Conservation (phyloP, 768 basidiomycete species). For the Tricholoma saponaceum region DNA sequence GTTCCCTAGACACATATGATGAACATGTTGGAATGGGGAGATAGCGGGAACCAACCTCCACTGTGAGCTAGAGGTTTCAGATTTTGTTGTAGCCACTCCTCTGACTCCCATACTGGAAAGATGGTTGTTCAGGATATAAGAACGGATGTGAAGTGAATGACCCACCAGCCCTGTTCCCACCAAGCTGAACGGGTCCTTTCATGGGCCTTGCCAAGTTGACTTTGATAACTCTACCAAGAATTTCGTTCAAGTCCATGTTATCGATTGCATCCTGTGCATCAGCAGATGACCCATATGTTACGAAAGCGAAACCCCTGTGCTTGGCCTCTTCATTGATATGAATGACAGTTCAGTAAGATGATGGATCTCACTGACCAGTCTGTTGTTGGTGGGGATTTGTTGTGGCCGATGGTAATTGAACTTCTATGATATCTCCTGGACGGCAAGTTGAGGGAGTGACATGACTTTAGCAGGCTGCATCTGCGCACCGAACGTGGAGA, state of each 20-base stretch:
- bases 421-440: slow-evolving; percentile 88
- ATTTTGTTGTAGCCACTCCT: slow-evolving; percentile 86
- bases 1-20: slow-evolving; percentile 35
- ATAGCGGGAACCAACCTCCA: slow-evolving; percentile 48
- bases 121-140: not conserved
- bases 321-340: slow-evolving; percentile 52
- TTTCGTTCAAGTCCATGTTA: slow-evolving; percentile 96
- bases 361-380: slow-evolving; percentile 37
- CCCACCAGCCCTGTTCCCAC: slow-evolving; percentile 75
- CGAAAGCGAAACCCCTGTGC: slow-evolving; percentile 92
- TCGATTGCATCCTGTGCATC: slow-evolving; percentile 97
- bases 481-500: slow-evolving; percentile 80
- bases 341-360: slow-evolving; percentile 3
- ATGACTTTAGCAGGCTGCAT: not conserved
- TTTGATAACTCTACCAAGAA: slow-evolving; percentile 70
- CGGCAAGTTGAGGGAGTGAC: slow-evolving; percentile 3
- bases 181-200: slow-evolving; percentile 63
- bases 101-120: slow-evolving; percentile 85
- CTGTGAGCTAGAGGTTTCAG: slow-evolving; percentile 74
- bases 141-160: slow-evolving; percentile 10
- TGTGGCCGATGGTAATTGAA: slow-evolving; percentile 79
- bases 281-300: slow-evolving; percentile 73
- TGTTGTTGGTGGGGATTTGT: slow-evolving; percentile 64
- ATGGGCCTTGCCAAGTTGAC: slow-evolving; percentile 84
- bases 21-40: not conserved